These are phyloP conservation scores for Phialophora chinensis DNA, from an alignment of 2,329 filamentous ascomycete species.

Conservation along the genomic window DNA sequence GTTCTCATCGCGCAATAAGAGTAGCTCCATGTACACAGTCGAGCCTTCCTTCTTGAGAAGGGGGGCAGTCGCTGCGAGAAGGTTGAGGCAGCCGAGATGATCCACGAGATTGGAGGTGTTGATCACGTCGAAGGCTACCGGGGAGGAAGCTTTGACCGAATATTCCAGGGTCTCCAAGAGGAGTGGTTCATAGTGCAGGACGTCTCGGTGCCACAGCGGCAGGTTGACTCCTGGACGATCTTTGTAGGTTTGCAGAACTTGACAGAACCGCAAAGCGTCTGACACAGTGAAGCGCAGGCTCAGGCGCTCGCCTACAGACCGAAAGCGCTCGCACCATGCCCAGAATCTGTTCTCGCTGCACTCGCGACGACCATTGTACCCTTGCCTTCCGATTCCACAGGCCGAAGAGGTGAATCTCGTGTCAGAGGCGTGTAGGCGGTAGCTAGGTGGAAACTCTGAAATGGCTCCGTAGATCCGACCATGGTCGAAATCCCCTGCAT, in stretches of 20 bases:
- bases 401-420: slow-evolving; percentile 49
- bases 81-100: slow-evolving; percentile 53
- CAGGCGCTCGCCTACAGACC: slow-evolving; percentile 36
- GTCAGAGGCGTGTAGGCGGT: slow-evolving; percentile 51
- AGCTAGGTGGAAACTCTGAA: slow-evolving; percentile 65
- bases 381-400: slow-evolving; percentile 20
- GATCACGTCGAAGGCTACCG: slow-evolving; percentile 60
- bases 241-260: slow-evolving; percentile 56
- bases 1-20: slow-evolving; percentile 46
- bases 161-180: slow-evolving; percentile 50
- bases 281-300: slow-evolving; percentile 55
- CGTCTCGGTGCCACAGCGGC: slow-evolving; percentile 52
- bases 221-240: slow-evolving; percentile 43
- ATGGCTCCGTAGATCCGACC: slow-evolving; percentile 59
- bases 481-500: slow-evolving; percentile 44
- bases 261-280: slow-evolving; percentile 60
- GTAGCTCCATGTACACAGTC: slow-evolving; percentile 57
- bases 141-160: slow-evolving; percentile 43
- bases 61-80: slow-evolving; percentile 55
- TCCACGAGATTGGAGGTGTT: slow-evolving; percentile 61
- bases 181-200: slow-evolving; percentile 50
- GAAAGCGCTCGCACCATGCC: not conserved
- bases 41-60: slow-evolving; percentile 54
- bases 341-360: not conserved
- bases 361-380: not conserved